Percentiles rank a stretch among this genome's conserved stretches.
phyloP scores from a whole-genome alignment of 1,284 basidiomycete species.

The Agroathelia rolfsii region DNA sequence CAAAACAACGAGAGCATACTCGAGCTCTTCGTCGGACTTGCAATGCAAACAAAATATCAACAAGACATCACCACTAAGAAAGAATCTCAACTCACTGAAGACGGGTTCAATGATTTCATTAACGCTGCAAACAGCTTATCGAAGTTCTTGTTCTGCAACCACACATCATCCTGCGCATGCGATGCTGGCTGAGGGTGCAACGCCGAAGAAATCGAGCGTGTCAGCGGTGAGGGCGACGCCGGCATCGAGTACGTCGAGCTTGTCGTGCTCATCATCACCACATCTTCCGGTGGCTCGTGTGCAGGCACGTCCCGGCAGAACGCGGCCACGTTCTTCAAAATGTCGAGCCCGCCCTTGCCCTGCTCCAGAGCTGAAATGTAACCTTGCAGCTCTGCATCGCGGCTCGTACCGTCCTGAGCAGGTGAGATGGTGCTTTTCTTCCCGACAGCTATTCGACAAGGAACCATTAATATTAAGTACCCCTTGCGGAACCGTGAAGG shows the following conservation, averaged over 20 bases:
- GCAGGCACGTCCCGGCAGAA: conserved; percentile 53
- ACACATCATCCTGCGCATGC: too few relatives aligned
- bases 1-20: conserved; percentile 63
- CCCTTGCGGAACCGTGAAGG: conserved; percentile 10
- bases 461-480: too few relatives aligned
- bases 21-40: conserved; percentile 54
- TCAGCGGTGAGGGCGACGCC: conserved; percentile 42
- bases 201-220: conserved; percentile 24
- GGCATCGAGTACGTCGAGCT: conserved; percentile 34
- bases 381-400: conserved; percentile 37
- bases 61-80: conserved; percentile 5
- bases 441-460: too few relatives aligned
- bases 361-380: conserved; percentile 44
- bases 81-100: conserved; percentile 34
- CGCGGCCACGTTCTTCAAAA: conserved; percentile 51
- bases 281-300: conserved; percentile 30
- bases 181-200: too few relatives aligned
- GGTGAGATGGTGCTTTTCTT: too few relatives aligned
- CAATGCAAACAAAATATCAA: conserved; percentile 11
- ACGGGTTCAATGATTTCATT: conserved; percentile 45
- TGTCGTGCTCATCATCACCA: too few relatives aligned
- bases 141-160: conserved; percentile 58
- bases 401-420: too few relatives aligned
- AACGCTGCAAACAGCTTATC: conserved; percentile 55
- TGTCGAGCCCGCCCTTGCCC: conserved; percentile 36